Base-by-base conservation (phyloP, 2,329 filamentous ascomycete genomes). In the Colletotrichum sp. region DNA sequence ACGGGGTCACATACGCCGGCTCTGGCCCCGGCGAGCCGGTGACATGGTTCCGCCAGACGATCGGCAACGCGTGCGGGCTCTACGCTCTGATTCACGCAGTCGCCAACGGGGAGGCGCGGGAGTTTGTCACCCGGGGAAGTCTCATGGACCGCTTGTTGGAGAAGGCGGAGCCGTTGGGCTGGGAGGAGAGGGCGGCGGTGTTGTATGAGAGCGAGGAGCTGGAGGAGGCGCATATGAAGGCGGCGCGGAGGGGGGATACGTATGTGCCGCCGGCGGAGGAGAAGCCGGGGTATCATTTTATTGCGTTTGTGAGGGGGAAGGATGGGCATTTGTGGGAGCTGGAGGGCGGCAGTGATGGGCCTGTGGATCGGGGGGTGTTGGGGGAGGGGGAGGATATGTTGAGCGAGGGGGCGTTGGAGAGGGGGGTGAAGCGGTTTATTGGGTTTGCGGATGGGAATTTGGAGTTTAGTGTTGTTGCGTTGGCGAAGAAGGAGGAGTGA, bases 31-130 rank as follows among this genome's bases (percentile, higher is more conserved):
- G 85, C 1, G 94, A 96, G 79, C 91, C 94, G 8, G 92, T 96
- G 1, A 87, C 95, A 21, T 98, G 95, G 95, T 97, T 95, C 86
- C 93, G 93, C 81, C 95, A 98, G 84, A 97, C 94, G 0, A 97
- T 98, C 80, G 91, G 92, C 74, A 94, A 97, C 82, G 94, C 95
- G 1, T 98, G 95, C 82, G 95, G 95, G 1, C 89, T 96, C 26
- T 95, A 96, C 81, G 95, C 92, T 0, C 87, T 97, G 7, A 84
- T 98, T 10, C 95, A 98, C 83, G 91, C 91, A 18, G 89, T 94
- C 1, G 90, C 90, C 66, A 98, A 97, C 82, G 94, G 95, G 2
- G 87, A 88, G 6, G 90, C 92, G 0, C 86, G 89, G 21, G 82
- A 85, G 4, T 88, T 90, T 75, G 89, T 96, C 70, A 79, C 85